A percentile compares a stretch with the other conserved stretches of the same genome.
These are phyloP conservation scores for Fagus sylvatica DNA, from an alignment of 306 rosid species.

Conservation along the genomic window DNA sequence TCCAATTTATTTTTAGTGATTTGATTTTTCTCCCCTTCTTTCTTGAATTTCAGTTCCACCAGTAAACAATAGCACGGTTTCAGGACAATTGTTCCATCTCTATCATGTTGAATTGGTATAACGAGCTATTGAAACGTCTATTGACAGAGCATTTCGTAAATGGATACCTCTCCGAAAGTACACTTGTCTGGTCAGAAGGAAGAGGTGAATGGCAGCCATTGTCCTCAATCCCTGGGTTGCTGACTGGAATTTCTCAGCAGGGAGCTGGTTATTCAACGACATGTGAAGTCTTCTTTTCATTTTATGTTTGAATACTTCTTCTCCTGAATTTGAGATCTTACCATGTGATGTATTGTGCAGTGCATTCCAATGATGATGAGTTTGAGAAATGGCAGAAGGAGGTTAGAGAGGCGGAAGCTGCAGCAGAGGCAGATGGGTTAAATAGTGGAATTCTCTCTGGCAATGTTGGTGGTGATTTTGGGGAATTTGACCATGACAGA, in stretches of 20 bases:
- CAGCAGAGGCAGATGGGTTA: constrained; percentile 37
- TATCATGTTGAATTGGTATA: constrained; percentile 49
- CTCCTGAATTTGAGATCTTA: constrained; percentile 23
- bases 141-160: constrained; percentile 80
- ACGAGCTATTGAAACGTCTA: constrained; percentile 44
- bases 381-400: constrained; percentile 81
- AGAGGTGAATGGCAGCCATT: constrained; percentile 80
- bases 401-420: constrained; percentile 64
- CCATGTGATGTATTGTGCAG: constrained; percentile 39
- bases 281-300: constrained; percentile 36
- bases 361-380: constrained; percentile 53
- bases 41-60: constrained; percentile 53
- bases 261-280: constrained; percentile 36
- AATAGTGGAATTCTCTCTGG: constrained; percentile 27
- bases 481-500: constrained; percentile 57
- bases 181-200: constrained; percentile 90
- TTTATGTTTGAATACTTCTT: not conserved
- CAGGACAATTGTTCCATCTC: constrained; percentile 41
- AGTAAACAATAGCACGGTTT: constrained; percentile 45
- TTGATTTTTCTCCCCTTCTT: constrained; percentile 20
- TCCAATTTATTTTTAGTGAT: constrained; percentile 14
- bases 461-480: constrained; percentile 17
- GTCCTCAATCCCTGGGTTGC: constrained; percentile 62
- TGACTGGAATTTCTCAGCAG: constrained; percentile 41
- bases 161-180: constrained; percentile 65